These are phyloP conservation scores for Leucogyrophana mollusca DNA, from an alignment of 768 basidiomycete species.

Conservation along the genomic window DNA sequence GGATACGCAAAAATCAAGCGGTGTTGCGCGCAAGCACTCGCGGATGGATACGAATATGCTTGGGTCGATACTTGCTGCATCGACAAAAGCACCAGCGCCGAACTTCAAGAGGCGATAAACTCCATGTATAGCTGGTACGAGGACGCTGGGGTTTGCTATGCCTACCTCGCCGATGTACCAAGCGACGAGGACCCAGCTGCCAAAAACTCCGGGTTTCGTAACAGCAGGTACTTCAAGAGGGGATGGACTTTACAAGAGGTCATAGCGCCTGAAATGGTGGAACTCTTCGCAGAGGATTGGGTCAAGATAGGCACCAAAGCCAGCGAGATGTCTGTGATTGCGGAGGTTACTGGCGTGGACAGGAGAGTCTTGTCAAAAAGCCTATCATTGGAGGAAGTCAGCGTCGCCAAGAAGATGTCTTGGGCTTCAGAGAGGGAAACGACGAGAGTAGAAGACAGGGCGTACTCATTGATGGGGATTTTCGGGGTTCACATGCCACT, in stretches of 20 bases:
- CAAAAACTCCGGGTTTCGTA: slow-evolving; percentile 3
- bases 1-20: slow-evolving; percentile 4
- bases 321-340: too few species aligned
- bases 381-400: too few species aligned
- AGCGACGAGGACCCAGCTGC: background rate
- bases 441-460: too few species aligned
- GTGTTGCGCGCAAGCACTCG: background rate
- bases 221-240: too few species aligned
- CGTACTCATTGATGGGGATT: too few species aligned
- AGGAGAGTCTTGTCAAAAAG: too few species aligned
- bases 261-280: too few species aligned
- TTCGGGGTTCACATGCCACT: too few species aligned
- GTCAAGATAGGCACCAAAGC: too few species aligned
- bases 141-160: slow-evolving; percentile 1
- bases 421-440: slow-evolving; percentile 3
- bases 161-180: slow-evolving; percentile 3
- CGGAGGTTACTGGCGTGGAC: too few species aligned
- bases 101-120: slow-evolving; percentile 7
- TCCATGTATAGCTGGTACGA: slow-evolving; percentile 9
- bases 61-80: slow-evolving; percentile 10
- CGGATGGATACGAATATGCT: background rate
- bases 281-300: too few species aligned
- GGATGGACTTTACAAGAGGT: too few species aligned
- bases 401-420: slow-evolving; percentile 2
- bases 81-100: slow-evolving; percentile 4